These are phyloP conservation scores for Cyberlindnera americana DNA, from an alignment of 805 yeast species.

Conservation along the genomic window DNA sequence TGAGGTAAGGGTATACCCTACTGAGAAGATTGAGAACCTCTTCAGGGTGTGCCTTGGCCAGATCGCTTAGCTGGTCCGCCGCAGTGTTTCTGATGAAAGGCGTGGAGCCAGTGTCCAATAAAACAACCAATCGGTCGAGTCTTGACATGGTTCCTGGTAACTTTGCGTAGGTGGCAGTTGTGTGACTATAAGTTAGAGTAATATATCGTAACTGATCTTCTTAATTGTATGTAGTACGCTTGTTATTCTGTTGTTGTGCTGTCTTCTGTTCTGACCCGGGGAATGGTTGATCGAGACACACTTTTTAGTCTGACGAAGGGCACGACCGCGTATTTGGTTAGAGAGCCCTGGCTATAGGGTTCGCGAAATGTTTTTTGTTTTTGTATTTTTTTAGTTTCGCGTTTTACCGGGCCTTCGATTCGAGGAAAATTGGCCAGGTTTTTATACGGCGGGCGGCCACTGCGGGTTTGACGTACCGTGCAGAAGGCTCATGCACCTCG, in stretches of 20 bases:
- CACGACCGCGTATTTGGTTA: constrained; percentile 3
- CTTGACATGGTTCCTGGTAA: constrained; percentile 31
- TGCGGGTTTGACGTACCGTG: constrained; percentile 3
- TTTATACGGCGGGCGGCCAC: constrained; percentile 14
- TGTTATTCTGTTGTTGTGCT: neutral
- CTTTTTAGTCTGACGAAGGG: constrained; percentile 1
- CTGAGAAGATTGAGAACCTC: constrained; percentile 80
- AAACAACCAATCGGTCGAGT: constrained; percentile 41
- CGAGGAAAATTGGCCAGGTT: constrained; percentile 14
- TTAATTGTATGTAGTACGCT: too few relatives aligned
- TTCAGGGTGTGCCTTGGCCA: constrained; percentile 93
- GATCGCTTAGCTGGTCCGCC: constrained; percentile 92
- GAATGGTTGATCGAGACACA: too few relatives aligned
- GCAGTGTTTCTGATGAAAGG: constrained; percentile 92
- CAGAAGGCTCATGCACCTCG: constrained; percentile 5
- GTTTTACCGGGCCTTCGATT: constrained; percentile 4
- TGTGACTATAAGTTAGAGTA: too few relatives aligned
- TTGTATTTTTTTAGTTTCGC: neutral
- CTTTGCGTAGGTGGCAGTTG: neutral
- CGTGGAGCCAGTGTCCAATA: constrained; percentile 91
- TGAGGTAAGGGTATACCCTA: constrained; percentile 85
- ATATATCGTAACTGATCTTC: too few relatives aligned
- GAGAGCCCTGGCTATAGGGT: too few relatives aligned
- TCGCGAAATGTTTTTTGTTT: too few relatives aligned
- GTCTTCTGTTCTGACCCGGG: neutral